A percentile compares a stretch with the other conserved stretches of the same genome.
Evolutionary conservation across 176 grass and related monocot species (phyloP).

Genomic region (Calamus simplicifolius): DNA sequence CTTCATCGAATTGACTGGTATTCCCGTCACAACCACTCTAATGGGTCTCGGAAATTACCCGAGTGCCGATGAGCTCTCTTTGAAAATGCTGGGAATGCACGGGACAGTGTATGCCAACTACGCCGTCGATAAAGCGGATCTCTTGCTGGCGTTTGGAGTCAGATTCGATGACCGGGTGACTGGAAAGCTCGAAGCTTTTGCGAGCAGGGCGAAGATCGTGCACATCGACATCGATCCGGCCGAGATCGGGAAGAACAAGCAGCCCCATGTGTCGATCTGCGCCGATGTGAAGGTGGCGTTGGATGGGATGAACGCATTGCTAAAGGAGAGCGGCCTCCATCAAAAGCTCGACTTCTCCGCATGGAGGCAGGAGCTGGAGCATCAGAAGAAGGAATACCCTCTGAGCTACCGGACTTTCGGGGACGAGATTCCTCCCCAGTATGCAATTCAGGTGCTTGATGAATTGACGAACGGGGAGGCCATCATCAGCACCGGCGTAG

Average conservation of each 20-base stretch:
- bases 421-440: constrained; percentile 63
- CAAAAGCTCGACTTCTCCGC: constrained; percentile 35
- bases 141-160: constrained; percentile 91
- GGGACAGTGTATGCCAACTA: constrained; percentile 93
- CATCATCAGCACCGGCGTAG: constrained; percentile 78
- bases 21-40: constrained; percentile 84
- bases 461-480: constrained; percentile 72
- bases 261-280: constrained; percentile 89
- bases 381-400: constrained; percentile 70
- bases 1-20: constrained; percentile 69
- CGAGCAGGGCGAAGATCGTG: constrained; percentile 90
- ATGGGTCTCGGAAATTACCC: constrained; percentile 97
- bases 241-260: constrained; percentile 99
- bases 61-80: constrained; percentile 46
- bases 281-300: constrained; percentile 68
- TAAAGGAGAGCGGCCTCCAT: constrained; percentile 27
- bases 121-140: constrained; percentile 79
- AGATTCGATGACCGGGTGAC: constrained; percentile 94
- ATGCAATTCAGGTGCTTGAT: constrained; percentile 83
- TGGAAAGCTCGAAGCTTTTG: constrained; percentile 95
- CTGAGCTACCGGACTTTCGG: constrained; percentile 63
- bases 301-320: constrained; percentile 57
- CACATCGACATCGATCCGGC: constrained; percentile 98
- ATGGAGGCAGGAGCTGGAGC: constrained; percentile 62
- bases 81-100: constrained; percentile 97